Evolutionary conservation across 306 rosid genomes (phyloP).

Genomic region (Pterocarpus santalinus): DNA sequence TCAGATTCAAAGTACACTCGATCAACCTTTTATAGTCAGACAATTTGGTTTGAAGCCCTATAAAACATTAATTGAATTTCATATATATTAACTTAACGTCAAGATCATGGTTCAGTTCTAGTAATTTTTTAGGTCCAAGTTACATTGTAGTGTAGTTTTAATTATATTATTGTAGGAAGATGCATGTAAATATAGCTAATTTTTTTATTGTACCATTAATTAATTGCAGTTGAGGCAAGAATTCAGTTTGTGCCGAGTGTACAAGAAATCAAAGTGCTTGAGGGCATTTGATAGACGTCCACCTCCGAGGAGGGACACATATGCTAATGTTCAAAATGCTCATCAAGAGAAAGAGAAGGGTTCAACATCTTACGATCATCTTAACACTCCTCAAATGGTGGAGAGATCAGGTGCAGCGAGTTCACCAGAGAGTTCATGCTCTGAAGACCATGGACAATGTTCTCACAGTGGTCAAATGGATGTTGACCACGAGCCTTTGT

Average conservation of each 20-base stretch:
- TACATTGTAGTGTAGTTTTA: not conserved
- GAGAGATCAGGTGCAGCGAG: constrained; percentile 41
- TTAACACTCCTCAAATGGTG: constrained; percentile 18
- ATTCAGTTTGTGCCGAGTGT: constrained; percentile 83
- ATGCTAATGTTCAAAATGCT: not conserved
- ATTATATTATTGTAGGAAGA: no score
- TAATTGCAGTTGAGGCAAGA: constrained; percentile 75
- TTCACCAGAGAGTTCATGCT: constrained; percentile 68
- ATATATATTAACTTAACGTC: not conserved
- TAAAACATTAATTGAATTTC: not conserved
- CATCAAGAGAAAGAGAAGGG: not conserved
- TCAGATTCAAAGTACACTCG: not conserved
- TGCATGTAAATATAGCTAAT: not conserved
- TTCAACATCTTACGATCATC: constrained; percentile 26
- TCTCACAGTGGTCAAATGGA: constrained; percentile 45
- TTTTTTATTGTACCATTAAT: not conserved
- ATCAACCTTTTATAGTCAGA: not conserved
- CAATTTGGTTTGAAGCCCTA: not conserved
- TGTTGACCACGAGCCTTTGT: constrained; percentile 48
- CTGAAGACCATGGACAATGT: constrained; percentile 50
- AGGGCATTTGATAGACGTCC: constrained; percentile 88
- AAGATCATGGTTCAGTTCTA: not conserved
- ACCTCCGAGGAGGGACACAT: constrained; percentile 31
- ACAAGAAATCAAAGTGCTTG: constrained; percentile 81
- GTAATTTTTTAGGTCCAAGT: not conserved